These are phyloP conservation scores for Candida alai DNA, from an alignment of 805 yeast species.

Conservation along the genomic window DNA sequence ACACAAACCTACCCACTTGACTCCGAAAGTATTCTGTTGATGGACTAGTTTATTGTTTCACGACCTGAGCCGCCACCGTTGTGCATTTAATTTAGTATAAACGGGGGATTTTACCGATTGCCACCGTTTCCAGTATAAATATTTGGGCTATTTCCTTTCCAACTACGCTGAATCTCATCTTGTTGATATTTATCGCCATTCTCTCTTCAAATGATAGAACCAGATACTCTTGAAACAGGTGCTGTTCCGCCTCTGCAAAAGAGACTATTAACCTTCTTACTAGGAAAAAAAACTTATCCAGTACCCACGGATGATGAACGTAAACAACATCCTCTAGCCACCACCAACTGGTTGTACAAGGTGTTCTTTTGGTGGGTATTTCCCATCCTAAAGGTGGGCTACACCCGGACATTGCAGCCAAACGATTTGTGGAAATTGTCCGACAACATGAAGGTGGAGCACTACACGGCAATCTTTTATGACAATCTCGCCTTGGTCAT, in stretches of 20 bases:
- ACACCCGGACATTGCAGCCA: slow-evolving; percentile 60
- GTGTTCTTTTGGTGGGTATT: slow-evolving; percentile 61
- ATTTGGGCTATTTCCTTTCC: too few relatives aligned
- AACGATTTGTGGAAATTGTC: slow-evolving; percentile 46
- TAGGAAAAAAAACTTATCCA: slow-evolving; percentile 44
- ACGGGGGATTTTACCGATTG: too few relatives aligned
- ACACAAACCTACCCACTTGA: too few relatives aligned
- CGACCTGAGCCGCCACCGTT: too few relatives aligned
- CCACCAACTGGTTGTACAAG: slow-evolving; percentile 33
- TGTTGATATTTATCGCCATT: too few relatives aligned
- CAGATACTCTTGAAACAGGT: too few relatives aligned
- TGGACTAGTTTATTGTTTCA: too few relatives aligned
- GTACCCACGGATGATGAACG: slow-evolving; percentile 50
- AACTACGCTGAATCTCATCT: too few relatives aligned
- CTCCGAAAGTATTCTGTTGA: too few relatives aligned
- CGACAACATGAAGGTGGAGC: slow-evolving; percentile 27
- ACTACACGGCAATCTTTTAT: slow-evolving; percentile 15
- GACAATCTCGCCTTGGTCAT: slow-evolving; percentile 5
- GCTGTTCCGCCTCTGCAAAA: slow-evolving; percentile 31
- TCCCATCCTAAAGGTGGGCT: slow-evolving; percentile 59
- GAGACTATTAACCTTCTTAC: slow-evolving; percentile 45
- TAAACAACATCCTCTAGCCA: slow-evolving; percentile 33
- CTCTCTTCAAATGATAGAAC: too few relatives aligned
- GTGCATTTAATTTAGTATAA: too few relatives aligned
- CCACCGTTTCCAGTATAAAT: too few relatives aligned